A percentile compares a stretch with the other conserved stretches of the same genome.
Conservation (phyloP, 2,329 filamentous ascomycete species). For the Pseudovirgaria hyperparasitica region DNA sequence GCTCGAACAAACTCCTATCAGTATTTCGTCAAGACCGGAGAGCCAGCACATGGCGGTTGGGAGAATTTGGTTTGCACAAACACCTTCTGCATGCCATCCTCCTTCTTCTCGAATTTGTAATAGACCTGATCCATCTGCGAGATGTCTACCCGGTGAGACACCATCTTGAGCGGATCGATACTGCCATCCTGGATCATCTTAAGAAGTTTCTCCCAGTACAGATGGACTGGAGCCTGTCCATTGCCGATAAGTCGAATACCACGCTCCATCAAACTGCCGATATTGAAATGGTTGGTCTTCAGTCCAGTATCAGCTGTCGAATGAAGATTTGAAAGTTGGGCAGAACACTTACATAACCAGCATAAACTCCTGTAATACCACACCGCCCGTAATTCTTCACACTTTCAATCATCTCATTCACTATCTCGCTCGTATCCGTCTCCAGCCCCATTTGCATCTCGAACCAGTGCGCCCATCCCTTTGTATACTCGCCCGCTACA, state of each 20-base stretch:
- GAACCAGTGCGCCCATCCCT: slow-evolving; percentile 48
- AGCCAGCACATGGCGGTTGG: slow-evolving; percentile 35
- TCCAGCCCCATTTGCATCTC: slow-evolving; percentile 54
- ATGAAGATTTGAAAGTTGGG: slow-evolving; percentile 1
- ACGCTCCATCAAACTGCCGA: slow-evolving; percentile 73
- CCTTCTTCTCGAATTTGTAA: slow-evolving; percentile 53
- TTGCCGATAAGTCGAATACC: slow-evolving; percentile 68
- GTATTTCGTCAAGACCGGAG: slow-evolving; percentile 38
- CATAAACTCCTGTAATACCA: slow-evolving; percentile 63
- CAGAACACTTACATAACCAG: slow-evolving; percentile 38
- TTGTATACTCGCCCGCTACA: slow-evolving; percentile 50
- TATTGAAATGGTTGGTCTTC: slow-evolving; percentile 69
- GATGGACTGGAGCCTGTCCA: slow-evolving; percentile 61
- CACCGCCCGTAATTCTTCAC: slow-evolving; percentile 60
- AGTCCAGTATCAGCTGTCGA: slow-evolving; percentile 2
- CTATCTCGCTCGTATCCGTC: slow-evolving; percentile 70
- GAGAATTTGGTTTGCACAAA: slow-evolving; percentile 51
- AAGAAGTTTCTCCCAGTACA: slow-evolving; percentile 73
- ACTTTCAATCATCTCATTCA: slow-evolving; percentile 70
- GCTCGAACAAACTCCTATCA: slow-evolving; percentile 1
- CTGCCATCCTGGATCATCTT: slow-evolving; percentile 51
- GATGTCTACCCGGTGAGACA: slow-evolving; percentile 57
- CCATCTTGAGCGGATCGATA: slow-evolving; percentile 67
- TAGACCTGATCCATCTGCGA: slow-evolving; percentile 40
- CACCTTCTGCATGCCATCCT: slow-evolving; percentile 71